Percentiles rank a stretch among this genome's conserved stretches.
These are phyloP conservation scores for Lachnellula cervina DNA, from an alignment of 2,329 filamentous ascomycete species.

Conservation along the genomic window DNA sequence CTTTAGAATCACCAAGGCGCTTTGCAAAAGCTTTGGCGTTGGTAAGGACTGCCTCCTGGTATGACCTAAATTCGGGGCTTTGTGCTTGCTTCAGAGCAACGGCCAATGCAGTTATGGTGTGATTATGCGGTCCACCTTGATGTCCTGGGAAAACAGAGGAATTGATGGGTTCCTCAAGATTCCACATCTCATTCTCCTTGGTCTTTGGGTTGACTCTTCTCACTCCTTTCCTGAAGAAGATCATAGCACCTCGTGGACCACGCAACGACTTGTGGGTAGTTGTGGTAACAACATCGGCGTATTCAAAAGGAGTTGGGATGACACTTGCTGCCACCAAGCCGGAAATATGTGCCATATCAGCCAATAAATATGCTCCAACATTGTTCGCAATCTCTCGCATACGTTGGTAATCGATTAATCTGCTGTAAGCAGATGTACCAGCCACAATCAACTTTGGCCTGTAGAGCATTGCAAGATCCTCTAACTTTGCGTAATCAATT, in stretches of 20 bases:
- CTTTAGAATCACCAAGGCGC: conserved; percentile 56
- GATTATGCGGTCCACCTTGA: conserved; percentile 97
- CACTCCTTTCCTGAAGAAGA: conserved; percentile 95
- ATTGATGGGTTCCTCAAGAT: conserved; percentile 92
- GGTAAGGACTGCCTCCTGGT: conserved; percentile 83
- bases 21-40: conserved; percentile 86
- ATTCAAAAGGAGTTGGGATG: conserved; percentile 81
- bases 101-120: conserved; percentile 93
- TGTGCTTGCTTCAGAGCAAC: conserved; percentile 94
- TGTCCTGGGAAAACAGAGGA: conserved; percentile 95
- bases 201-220: conserved; percentile 78
- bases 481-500: conserved; percentile 91
- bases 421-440: conserved; percentile 92
- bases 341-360: conserved; percentile 97
- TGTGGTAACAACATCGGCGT: conserved; percentile 92
- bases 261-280: conserved; percentile 97
- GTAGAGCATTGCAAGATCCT: conserved; percentile 82
- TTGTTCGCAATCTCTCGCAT: conserved; percentile 91
- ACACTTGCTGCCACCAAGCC: conserved; percentile 90
- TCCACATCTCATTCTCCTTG: conserved; percentile 79
- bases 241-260: conserved; percentile 92
- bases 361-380: conserved; percentile 84
- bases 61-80: conserved; percentile 81
- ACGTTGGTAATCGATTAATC: conserved; percentile 88
- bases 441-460: conserved; percentile 94